Conservation (phyloP, 495 filamentous ascomycete genomes). For the Annulohypoxylon maeteangense region DNA sequence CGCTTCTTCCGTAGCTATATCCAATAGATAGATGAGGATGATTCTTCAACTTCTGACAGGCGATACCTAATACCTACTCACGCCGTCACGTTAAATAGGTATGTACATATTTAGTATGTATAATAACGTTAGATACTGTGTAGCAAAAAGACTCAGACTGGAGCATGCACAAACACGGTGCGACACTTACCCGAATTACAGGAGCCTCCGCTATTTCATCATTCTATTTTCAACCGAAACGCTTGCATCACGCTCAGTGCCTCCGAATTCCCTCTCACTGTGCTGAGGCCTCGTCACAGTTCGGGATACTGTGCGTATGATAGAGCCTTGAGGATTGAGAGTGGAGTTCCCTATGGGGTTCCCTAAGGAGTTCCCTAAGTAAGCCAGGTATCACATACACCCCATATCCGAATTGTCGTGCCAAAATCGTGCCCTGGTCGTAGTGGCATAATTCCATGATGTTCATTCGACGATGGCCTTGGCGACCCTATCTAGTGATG, state of each 20-base stretch:
- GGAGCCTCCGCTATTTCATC: slow-evolving; percentile 27
- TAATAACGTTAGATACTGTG: neutral
- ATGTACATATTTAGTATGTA: too few species aligned
- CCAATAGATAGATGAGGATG: slow-evolving; percentile 14
- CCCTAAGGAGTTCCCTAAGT: too few species aligned
- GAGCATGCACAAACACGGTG: slow-evolving; percentile 36
- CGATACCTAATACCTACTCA: too few species aligned
- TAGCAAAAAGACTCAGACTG: slow-evolving; percentile 16
- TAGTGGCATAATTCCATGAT: slow-evolving; percentile 42
- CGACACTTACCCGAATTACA: slow-evolving; percentile 26
- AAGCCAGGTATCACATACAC: slow-evolving; percentile 7
- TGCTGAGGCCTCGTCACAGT: slow-evolving; percentile 17
- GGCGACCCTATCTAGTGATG: slow-evolving; percentile 21
- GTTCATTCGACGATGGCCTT: slow-evolving; percentile 36
- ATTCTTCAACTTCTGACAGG: neutral
- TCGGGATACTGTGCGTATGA: slow-evolving; percentile 17
- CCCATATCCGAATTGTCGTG: slow-evolving; percentile 32
- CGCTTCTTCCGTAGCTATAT: slow-evolving; percentile 24
- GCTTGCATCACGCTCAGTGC: slow-evolving; percentile 29
- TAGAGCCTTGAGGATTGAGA: slow-evolving; percentile 5
- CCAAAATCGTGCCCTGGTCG: slow-evolving; percentile 35
- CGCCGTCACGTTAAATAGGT: too few species aligned
- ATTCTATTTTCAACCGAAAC: slow-evolving; percentile 36
- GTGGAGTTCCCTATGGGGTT: too few species aligned
- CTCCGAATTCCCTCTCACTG: slow-evolving; percentile 14